Evolutionary conservation across 2,329 filamentous ascomycete genomes (phyloP).

Genomic region (Penicillium sp.): DNA sequence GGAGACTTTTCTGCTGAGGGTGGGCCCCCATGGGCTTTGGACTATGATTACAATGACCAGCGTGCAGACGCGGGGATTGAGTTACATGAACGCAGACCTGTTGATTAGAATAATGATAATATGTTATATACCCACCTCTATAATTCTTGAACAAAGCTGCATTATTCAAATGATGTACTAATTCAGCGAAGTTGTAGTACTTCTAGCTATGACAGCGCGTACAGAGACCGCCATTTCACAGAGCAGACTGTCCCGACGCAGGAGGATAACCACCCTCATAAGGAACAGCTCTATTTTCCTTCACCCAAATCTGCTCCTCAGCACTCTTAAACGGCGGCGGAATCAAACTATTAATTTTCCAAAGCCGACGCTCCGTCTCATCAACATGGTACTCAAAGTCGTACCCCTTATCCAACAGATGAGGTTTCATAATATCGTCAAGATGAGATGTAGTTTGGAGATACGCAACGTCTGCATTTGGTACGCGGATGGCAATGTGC

Average conservation of each 20-base stretch:
- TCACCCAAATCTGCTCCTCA: slow-evolving; percentile 22
- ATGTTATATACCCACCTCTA: neutral
- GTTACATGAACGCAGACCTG: slow-evolving; percentile 1
- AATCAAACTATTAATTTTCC: slow-evolving; percentile 34
- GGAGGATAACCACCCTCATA: slow-evolving; percentile 23
- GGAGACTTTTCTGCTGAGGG: slow-evolving; percentile 12
- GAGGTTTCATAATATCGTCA: slow-evolving; percentile 25
- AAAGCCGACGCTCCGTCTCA: slow-evolving; percentile 30
- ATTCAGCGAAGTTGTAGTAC: neutral
- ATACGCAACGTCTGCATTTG: slow-evolving; percentile 16
- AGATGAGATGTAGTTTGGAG: slow-evolving; percentile 15
- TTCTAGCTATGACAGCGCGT: neutral
- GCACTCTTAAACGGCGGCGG: slow-evolving; percentile 27
- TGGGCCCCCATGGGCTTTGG: slow-evolving; percentile 11
- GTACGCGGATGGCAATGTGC: slow-evolving; percentile 27
- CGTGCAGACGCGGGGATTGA: neutral
- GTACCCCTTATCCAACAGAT: slow-evolving; percentile 28
- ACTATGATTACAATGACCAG: slow-evolving; percentile 20
- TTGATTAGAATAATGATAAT: slow-evolving; percentile 1
- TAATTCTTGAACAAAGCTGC: neutral
- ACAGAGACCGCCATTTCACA: neutral
- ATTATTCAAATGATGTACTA: too few species aligned
- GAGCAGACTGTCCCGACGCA: too few species aligned
- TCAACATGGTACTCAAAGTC: slow-evolving; percentile 33
- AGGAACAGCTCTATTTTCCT: slow-evolving; percentile 21